Base-by-base conservation (phyloP, 257 asterid species). In the Rehmannia glutinosa region DNA sequence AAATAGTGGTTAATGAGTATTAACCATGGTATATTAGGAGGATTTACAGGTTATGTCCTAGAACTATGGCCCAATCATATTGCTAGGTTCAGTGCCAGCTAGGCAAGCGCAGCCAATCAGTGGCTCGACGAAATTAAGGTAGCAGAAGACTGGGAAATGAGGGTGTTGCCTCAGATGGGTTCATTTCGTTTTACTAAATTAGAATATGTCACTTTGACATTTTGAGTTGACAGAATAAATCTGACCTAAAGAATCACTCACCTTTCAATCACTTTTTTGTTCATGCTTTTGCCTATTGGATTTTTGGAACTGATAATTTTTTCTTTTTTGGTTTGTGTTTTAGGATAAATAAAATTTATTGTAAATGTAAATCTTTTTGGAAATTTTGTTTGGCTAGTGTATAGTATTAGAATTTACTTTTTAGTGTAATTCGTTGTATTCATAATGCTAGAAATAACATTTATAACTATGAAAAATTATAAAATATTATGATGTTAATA, bases 101-200 rank as follows among this genome's bases (percentile, higher is more conserved):
- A 33, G 84, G 82, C 80, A 73, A 66, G 62, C 57, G 80, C 86
- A 83, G 83, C 95, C 94, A 89, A 81, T 85, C 92, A 84, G 78
- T 78, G 73, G 35, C 81, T 93, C 96, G 98, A 81, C 61, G 85
- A 88, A 83, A 81, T 84, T 93, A 93, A 88, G 98, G 97, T 83
- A 33, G 77, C 69, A 77, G 80, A 59, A 67, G 80, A 79, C 50
- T 75, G 47, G 75, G 73, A 75, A 73, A 64, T 17, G 52, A 8
- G 46, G 73, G 78, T 13, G 64, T 61, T 70, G 38, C 64, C 72
- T 69, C 75, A 27, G 35, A 32, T 5, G 38, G 38, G 4, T 32
- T 32, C 38, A 32, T 32, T 32, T 32, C 8, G 4, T 32, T 62
- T 73, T 55, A 28, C 79, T 72, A 70, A 27, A 73, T 73, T 74